phyloP scores from a whole-genome alignment of 768 basidiomycete genomes.

The Mrakia hoshinonis region DNA sequence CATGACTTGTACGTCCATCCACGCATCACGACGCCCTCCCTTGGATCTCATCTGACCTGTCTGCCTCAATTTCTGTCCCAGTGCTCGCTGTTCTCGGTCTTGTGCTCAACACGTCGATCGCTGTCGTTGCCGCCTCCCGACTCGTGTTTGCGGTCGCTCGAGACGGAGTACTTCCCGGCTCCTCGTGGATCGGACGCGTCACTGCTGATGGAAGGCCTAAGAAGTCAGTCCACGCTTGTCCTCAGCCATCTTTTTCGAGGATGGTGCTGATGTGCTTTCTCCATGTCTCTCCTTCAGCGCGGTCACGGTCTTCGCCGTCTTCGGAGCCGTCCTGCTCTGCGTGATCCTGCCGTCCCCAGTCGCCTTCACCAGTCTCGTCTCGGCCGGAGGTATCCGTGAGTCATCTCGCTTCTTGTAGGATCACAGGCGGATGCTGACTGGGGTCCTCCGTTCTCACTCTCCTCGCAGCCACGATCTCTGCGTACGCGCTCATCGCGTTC shows the following conservation, averaged over 20 bases:
- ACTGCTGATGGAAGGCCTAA: constrained; percentile 62
- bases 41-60: too few species aligned
- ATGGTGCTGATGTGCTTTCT: not conserved
- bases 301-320: constrained; percentile 75
- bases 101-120: constrained; percentile 68
- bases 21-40: too few species aligned
- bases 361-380: constrained; percentile 82
- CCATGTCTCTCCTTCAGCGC: constrained; percentile 42
- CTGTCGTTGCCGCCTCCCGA: constrained; percentile 79
- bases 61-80: not conserved
- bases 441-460: not conserved
- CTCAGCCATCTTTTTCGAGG: not conserved
- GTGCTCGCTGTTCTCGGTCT: constrained; percentile 73
- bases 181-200: constrained; percentile 70
- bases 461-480: constrained; percentile 55
- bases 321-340: constrained; percentile 66
- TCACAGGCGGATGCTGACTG: not conserved
- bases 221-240: constrained; percentile 40
- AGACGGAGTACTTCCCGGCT: constrained; percentile 79
- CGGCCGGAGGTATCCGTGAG: constrained; percentile 62
- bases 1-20: constrained; percentile 52
- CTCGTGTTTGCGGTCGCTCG: constrained; percentile 89
- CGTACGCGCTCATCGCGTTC: constrained; percentile 72
- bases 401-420: not conserved
- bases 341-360: constrained; percentile 82